Percentiles rank a stretch among this genome's conserved stretches.
Evolutionary conservation across 2,329 filamentous ascomycete species (phyloP).

Genomic region (Claviceps spartinae): DNA sequence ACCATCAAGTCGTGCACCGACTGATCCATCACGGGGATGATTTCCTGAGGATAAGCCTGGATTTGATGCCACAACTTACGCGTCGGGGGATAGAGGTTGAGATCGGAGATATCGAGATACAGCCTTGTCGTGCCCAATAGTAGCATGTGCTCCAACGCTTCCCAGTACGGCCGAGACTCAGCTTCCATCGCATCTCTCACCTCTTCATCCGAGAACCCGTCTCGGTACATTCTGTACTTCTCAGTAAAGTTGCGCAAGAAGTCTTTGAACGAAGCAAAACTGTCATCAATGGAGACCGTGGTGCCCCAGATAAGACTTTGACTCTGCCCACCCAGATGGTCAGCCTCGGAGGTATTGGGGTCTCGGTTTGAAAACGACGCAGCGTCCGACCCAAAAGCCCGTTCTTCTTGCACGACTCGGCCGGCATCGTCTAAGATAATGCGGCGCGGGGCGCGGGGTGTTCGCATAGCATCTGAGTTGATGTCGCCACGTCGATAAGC

Average conservation of each 20-base stretch:
- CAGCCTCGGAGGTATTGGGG: slow-evolving; percentile 83
- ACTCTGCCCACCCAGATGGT: slow-evolving; percentile 68
- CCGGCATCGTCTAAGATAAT: slow-evolving; percentile 47
- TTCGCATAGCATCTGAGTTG: slow-evolving; percentile 59
- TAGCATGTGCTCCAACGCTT: slow-evolving; percentile 81
- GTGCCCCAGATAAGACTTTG: slow-evolving; percentile 91
- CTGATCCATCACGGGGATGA: slow-evolving; percentile 93
- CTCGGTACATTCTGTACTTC: slow-evolving; percentile 86
- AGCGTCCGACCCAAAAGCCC: slow-evolving; percentile 39
- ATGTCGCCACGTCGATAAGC: slow-evolving; percentile 63
- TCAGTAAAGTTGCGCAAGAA: slow-evolving; percentile 84
- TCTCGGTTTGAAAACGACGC: slow-evolving; percentile 50
- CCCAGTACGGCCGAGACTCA: slow-evolving; percentile 69
- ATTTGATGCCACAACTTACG: slow-evolving; percentile 91
- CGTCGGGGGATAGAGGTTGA: slow-evolving; percentile 86
- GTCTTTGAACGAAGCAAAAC: slow-evolving; percentile 75
- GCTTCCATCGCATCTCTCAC: slow-evolving; percentile 56
- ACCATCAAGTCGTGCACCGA: slow-evolving; percentile 86
- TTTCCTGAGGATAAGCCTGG: slow-evolving; percentile 88
- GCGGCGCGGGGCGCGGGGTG: slow-evolving; percentile 36
- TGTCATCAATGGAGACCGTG: slow-evolving; percentile 86
- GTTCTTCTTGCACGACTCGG: slow-evolving; percentile 41
- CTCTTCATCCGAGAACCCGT: slow-evolving; percentile 69
- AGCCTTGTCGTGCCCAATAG: slow-evolving; percentile 71
- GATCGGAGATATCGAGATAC: slow-evolving; percentile 76